phyloP scores from a whole-genome alignment of 306 rosid species.

The Malus domestica region ASM211411v1 NC_041801.1:11581001-11581500 shows the following conservation, averaged over 20 bases:
- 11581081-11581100: slow-evolving; percentile 80
- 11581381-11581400: slow-evolving; percentile 87
- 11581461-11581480: slow-evolving; percentile 82
- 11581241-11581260: background rate
- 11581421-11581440: slow-evolving; percentile 74
- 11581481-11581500: slow-evolving; percentile 90
- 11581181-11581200: slow-evolving; percentile 85
- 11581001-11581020: background rate
- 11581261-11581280: background rate
- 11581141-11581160: slow-evolving; percentile 95
- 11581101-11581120: slow-evolving; percentile 80
- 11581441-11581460: slow-evolving; percentile 93
- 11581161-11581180: slow-evolving; percentile 80
- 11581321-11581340: background rate
- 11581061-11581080: slow-evolving; percentile 88
- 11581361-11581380: slow-evolving; percentile 54
- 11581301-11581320: background rate
- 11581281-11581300: background rate
- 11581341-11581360: background rate
- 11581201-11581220: slow-evolving; percentile 95
- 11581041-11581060: slow-evolving; percentile 78
- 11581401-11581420: slow-evolving; percentile 87
- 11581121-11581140: slow-evolving; percentile 84
- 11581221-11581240: background rate
- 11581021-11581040: slow-evolving; percentile 21